Evolutionary conservation across 805 yeast genomes (phyloP).

Genomic region (Myxozyma geophila): DNA sequence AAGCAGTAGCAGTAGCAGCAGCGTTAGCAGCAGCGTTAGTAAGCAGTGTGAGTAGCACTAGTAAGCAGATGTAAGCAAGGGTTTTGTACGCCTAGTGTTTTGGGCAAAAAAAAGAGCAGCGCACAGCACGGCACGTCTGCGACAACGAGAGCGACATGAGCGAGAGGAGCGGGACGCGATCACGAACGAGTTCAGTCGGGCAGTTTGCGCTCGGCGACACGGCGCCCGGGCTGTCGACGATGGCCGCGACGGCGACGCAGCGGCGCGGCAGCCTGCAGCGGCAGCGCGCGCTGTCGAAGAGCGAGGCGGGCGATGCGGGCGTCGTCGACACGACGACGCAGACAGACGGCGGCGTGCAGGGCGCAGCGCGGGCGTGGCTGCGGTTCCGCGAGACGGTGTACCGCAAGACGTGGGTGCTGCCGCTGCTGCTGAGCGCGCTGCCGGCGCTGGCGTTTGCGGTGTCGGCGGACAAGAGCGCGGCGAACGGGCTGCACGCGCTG

Average conservation of each 20-base stretch:
- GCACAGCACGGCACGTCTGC: no score
- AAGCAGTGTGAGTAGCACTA: no score
- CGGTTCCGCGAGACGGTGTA: constrained; percentile 62
- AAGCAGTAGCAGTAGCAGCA: no score
- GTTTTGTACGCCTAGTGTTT: neutral
- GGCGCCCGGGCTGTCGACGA: constrained; percentile 67
- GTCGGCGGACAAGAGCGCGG: constrained; percentile 7
- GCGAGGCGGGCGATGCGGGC: neutral
- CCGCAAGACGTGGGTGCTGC: constrained; percentile 63
- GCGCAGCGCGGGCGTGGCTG: constrained; percentile 52
- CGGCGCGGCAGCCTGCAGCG: constrained; percentile 50
- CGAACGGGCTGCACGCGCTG: constrained; percentile 28
- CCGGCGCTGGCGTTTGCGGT: constrained; percentile 16
- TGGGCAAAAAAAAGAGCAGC: neutral
- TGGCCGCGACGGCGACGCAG: constrained; percentile 54
- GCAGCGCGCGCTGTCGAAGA: constrained; percentile 40
- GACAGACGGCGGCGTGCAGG: neutral
- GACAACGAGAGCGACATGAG: no score
- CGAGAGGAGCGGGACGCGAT: neutral
- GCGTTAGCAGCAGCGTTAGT: neutral
- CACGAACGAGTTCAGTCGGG: constrained; percentile 73
- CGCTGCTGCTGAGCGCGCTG: constrained; percentile 19
- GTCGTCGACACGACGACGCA: neutral
- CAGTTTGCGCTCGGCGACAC: constrained; percentile 75
- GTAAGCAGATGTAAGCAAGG: no score